Evolutionary conservation across 2,329 filamentous ascomycete genomes (phyloP), one percentile per base, ranked within the genome.

Genomic region (Verticillium nubilum): DNA sequence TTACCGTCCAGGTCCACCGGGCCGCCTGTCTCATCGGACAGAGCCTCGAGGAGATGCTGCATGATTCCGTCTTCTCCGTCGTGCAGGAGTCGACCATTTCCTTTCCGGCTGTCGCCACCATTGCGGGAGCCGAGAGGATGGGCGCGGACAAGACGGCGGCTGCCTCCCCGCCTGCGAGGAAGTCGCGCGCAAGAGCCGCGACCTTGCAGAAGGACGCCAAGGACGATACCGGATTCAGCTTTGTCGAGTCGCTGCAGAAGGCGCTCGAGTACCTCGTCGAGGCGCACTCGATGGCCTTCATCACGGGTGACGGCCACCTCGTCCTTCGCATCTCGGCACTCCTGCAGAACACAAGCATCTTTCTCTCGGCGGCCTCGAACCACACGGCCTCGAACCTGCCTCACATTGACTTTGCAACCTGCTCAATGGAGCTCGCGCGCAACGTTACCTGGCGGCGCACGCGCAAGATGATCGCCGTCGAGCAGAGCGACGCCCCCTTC

Each of bases 51-150:
- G 82, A 88, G 67, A 90, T 97, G 78, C 83, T 87, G 13, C 82
- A 84, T 4, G 91, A 97, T 72, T 88, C 93, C 2, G 89, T 95
- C 3, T 96, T 94, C 72, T 96, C 91, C 19, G 90, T 94, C 10
- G 83, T 98, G 17, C 91, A 94, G 53, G 95, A 99, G 67, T 97
- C 95, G 0, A 97, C 92, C 0, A 87, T 97, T 27, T 96, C 92
- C 0, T 89, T 94, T 61, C 92, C 93, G 1, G 87, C 91, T 0
- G 79, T 94, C 37, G 76, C 59, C 17, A 27, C 56, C 72, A 63
- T 70, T 61, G 63, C 61, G n/a, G 64, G 67, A 28, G 66, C 71
- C 12, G 74, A 79, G 52, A 71, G 73, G 29, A 63, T 69, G 25
- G 74, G 74, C 2, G 60, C 72, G 4, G 64, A n/a, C 67, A 69